phyloP scores from a whole-genome alignment of 2,329 filamentous ascomycete genomes.

The Mariannaea sp. region DNA sequence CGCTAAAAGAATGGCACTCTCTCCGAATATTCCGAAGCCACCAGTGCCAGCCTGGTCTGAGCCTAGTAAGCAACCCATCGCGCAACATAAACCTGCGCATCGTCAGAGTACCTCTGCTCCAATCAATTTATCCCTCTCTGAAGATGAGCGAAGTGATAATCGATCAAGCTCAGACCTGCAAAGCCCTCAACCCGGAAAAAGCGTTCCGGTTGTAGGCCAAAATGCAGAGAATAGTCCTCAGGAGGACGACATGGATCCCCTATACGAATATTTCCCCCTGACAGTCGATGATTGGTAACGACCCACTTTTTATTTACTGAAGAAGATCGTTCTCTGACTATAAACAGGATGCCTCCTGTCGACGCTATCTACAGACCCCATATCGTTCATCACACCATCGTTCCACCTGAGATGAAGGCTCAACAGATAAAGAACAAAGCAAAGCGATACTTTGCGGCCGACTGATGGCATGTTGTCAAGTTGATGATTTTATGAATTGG shows the following conservation, averaged over 20 bases:
- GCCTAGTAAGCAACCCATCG: constrained; percentile 31
- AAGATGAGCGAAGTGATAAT: constrained; percentile 64
- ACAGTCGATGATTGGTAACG: constrained; percentile 82
- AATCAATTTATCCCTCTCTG: constrained; percentile 61
- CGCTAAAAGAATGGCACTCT: constrained; percentile 58
- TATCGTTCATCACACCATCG: constrained; percentile 85
- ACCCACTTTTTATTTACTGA: constrained; percentile 11
- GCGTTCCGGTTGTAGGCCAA: constrained; percentile 41
- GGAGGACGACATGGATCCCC: constrained; percentile 74
- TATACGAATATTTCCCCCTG: constrained; percentile 95
- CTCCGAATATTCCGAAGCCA: constrained; percentile 55
- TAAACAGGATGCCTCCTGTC: constrained; percentile 75
- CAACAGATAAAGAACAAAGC: constrained; percentile 68
- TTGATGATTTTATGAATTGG: constrained; percentile 34
- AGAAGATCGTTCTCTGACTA: constrained; percentile 21
- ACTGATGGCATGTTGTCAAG: constrained; percentile 43
- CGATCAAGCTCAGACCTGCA: constrained; percentile 55
- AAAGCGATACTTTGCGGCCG: constrained; percentile 74
- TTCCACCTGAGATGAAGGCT: constrained; percentile 72
- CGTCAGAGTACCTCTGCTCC: constrained; percentile 44
- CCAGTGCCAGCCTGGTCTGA: constrained; percentile 60
- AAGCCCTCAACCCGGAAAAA: constrained; percentile 56
- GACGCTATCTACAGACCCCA: constrained; percentile 91
- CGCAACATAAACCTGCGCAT: constrained; percentile 29
- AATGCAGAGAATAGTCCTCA: constrained; percentile 62